These are phyloP conservation scores for Drechslera avenae DNA, from an alignment of 2,329 filamentous ascomycete species.

Conservation along the genomic window DNA sequence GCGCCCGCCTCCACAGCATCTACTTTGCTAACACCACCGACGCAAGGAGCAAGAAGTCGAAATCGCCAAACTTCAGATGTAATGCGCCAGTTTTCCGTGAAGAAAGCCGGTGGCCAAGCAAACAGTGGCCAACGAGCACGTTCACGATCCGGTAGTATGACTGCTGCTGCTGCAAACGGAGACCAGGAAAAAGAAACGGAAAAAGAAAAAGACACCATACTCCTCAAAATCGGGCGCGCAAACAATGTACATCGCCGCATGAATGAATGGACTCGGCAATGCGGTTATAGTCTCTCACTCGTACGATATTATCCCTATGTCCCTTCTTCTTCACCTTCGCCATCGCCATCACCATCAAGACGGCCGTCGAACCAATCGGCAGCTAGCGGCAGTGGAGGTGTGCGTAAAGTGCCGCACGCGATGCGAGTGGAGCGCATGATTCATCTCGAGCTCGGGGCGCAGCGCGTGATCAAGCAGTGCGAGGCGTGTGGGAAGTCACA, in stretches of 20 bases:
- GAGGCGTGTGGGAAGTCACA: conserved; percentile 81
- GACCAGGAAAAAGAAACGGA: conserved; percentile 20
- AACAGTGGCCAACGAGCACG: no score
- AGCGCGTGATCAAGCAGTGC: conserved; percentile 68
- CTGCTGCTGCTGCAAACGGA: no score
- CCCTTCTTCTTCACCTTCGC: conserved; percentile 29
- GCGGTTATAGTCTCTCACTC: conserved; percentile 84
- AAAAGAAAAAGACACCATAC: conserved; percentile 62
- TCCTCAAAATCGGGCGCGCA: conserved; percentile 69
- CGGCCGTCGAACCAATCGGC: no score
- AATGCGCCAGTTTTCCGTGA: conserved; percentile 41
- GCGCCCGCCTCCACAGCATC: conserved; percentile 56
- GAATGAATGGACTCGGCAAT: conserved; percentile 93
- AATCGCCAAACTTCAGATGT: conserved; percentile 41
- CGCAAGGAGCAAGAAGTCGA: conserved; percentile 9
- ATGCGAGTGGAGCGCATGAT: conserved; percentile 89
- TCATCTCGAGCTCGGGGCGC: conserved; percentile 79
- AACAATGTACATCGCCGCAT: conserved; percentile 88
- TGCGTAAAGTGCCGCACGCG: conserved; percentile 78
- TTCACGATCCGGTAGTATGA: not conserved
- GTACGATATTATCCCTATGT: conserved; percentile 91
- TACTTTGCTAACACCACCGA: conserved; percentile 61
- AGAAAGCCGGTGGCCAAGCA: no score
- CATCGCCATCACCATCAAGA: conserved; percentile 25
- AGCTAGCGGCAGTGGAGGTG: no score